These are phyloP conservation scores for Glomus cerebriforme DNA, from an alignment of 192 early-diverging fungal genomes.

Conservation along the genomic window DNA sequence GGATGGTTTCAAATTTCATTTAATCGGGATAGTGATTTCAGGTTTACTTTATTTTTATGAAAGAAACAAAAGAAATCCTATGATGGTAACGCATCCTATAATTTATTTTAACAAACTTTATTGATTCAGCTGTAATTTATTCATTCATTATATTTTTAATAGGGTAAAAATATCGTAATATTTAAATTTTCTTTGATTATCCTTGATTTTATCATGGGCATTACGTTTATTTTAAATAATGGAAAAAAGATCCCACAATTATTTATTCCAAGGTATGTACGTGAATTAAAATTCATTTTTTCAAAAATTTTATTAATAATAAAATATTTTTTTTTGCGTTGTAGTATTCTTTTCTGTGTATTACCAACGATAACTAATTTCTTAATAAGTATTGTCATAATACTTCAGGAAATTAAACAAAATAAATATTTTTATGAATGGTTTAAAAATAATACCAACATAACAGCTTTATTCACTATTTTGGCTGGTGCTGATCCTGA, in stretches of 20 bases:
- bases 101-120: background rate
- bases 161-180: slow-evolving; percentile 1
- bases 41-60: background rate
- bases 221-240: background rate
- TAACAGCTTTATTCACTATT: too few species aligned
- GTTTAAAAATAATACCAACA: background rate
- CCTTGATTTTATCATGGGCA: background rate
- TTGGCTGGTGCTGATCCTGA: background rate
- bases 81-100: background rate
- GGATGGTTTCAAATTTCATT: background rate
- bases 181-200: background rate
- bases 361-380: background rate
- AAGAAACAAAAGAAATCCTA: background rate
- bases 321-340: background rate
- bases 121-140: background rate
- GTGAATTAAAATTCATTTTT: too few species aligned
- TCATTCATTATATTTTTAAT: background rate
- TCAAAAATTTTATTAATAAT: too few species aligned
- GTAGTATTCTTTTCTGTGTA: background rate
- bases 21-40: background rate
- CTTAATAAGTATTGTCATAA: background rate
- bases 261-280: background rate
- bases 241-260: background rate
- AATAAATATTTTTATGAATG: background rate
- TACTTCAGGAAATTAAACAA: background rate